A percentile compares a stretch with the other conserved stretches of the same genome.
phyloP scores from a whole-genome alignment of 2,329 filamentous ascomycete genomes.

The Conoideocrella luteorostrata region DNA sequence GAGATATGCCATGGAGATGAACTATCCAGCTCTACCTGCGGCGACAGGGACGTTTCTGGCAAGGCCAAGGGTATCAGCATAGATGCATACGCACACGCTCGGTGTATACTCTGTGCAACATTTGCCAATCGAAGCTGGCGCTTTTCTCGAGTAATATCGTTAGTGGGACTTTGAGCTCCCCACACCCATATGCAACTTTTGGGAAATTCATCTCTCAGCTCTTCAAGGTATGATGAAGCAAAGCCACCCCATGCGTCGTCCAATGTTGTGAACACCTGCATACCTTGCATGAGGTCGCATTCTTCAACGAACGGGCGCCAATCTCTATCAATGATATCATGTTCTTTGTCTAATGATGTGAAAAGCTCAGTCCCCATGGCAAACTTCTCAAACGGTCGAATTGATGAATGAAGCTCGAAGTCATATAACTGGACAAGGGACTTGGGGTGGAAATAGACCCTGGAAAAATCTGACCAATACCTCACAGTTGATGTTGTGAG shows the following conservation, averaged over 20 bases:
- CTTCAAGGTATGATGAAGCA: conserved; percentile 64
- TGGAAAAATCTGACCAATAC: conserved; percentile 95
- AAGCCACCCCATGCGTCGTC: conserved; percentile 84
- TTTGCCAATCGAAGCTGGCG: conserved; percentile 59
- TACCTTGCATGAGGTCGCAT: conserved; percentile 82
- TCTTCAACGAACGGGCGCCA: conserved; percentile 84
- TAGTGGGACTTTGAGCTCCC: conserved; percentile 62
- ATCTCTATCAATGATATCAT: conserved; percentile 87
- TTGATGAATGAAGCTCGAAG: conserved; percentile 72
- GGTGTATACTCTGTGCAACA: conserved; percentile 63
- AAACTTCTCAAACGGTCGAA: conserved; percentile 87
- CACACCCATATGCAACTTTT: conserved; percentile 85
- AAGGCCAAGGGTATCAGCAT: conserved; percentile 71
- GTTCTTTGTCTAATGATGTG: conserved; percentile 63
- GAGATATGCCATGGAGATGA: conserved; percentile 73
- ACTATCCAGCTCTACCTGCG: conserved; percentile 52
- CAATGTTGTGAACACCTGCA: conserved; percentile 67
- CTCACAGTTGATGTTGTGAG: conserved; percentile 68
- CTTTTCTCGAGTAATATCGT: conserved; percentile 46
- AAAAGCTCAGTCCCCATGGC: conserved; percentile 78
- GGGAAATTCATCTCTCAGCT: conserved; percentile 81
- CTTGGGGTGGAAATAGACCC: conserved; percentile 84
- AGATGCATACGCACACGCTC: conserved; percentile 64
- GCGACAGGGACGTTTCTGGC: conserved; percentile 49
- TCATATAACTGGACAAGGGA: conserved; percentile 84